These are phyloP conservation scores for Teratosphaeria pseudoeucalypti DNA, from an alignment of 2,329 filamentous ascomycete species.

Conservation along the genomic window DNA sequence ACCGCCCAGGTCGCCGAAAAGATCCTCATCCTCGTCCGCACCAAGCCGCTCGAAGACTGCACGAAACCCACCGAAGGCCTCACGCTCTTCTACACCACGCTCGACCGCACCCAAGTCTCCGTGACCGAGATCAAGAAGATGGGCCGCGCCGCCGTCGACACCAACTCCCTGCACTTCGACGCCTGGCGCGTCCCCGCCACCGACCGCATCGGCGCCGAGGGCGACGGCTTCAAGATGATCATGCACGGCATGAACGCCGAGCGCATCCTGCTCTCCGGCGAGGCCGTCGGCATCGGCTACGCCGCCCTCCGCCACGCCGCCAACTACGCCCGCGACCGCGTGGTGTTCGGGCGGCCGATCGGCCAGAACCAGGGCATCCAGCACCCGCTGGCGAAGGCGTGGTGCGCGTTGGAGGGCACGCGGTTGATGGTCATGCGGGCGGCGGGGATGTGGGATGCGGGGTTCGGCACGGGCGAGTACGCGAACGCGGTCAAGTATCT, in stretches of 20 bases:
- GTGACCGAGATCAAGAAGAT: conserved; percentile 38
- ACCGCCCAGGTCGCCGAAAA: conserved; percentile 37
- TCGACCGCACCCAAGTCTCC: conserved; percentile 28
- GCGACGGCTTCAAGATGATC: conserved; percentile 41
- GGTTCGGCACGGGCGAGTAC: conserved; percentile 39
- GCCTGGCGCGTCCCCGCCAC: conserved; percentile 31
- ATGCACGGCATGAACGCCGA: conserved; percentile 75
- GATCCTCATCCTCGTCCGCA: conserved; percentile 33
- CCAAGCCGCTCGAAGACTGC: conserved; percentile 32
- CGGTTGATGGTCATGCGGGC: conserved; percentile 58
- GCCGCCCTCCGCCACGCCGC: conserved; percentile 42
- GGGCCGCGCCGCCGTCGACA: conserved; percentile 36
- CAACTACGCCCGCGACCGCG: conserved; percentile 54
- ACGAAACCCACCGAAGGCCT: conserved; percentile 34
- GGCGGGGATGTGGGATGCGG: conserved; percentile 50
- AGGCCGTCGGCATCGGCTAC: conserved; percentile 40
- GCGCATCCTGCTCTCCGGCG: conserved; percentile 55
- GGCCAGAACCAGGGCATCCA: conserved; percentile 57
- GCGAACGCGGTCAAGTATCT: conserved; percentile 62
- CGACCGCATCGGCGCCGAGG: conserved; percentile 33
- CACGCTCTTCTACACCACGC: conserved; percentile 37
- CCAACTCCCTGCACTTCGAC: conserved; percentile 36
- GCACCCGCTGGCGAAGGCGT: conserved; percentile 56
- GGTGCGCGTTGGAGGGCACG: conserved; percentile 55
- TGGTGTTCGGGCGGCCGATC: conserved; percentile 56